These are phyloP conservation scores for Uronychia binucleata DNA, from an alignment of 73 alveolate genomes.

Conservation along the genomic window DNA sequence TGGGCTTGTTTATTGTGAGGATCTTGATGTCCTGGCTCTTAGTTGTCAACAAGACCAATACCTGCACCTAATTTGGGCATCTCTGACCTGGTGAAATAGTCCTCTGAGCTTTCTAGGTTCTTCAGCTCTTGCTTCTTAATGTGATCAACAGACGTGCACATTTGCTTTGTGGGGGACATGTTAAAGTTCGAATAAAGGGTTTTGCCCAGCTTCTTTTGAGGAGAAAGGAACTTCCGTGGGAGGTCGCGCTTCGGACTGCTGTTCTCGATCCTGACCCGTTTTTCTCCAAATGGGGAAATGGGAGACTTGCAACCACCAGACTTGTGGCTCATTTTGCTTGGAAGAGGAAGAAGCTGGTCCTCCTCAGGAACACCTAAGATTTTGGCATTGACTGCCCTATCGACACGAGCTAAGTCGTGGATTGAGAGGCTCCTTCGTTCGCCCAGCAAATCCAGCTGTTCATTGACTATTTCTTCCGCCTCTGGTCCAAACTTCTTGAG, in stretches of 20 bases:
- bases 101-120: background rate
- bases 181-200: background rate
- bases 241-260: background rate
- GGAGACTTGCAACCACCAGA: background rate
- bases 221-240: background rate
- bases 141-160: background rate
- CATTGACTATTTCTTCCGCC: background rate
- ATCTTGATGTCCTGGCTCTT: background rate
- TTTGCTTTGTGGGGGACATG: background rate
- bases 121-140: background rate
- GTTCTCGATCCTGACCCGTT: too few relatives aligned
- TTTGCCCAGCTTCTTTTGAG: background rate
- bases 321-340: background rate
- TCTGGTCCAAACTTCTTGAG: background rate
- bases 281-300: background rate
- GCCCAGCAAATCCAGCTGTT: background rate
- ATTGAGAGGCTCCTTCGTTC: background rate
- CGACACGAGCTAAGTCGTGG: background rate
- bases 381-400: background rate
- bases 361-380: background rate
- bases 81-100: background rate
- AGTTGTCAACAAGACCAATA: background rate
- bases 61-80: background rate
- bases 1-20: too few relatives aligned
- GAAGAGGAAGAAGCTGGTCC: background rate